phyloP scores from a whole-genome alignment of 2,329 filamentous ascomycete species.

The Alternaria brassicicola region DNA sequence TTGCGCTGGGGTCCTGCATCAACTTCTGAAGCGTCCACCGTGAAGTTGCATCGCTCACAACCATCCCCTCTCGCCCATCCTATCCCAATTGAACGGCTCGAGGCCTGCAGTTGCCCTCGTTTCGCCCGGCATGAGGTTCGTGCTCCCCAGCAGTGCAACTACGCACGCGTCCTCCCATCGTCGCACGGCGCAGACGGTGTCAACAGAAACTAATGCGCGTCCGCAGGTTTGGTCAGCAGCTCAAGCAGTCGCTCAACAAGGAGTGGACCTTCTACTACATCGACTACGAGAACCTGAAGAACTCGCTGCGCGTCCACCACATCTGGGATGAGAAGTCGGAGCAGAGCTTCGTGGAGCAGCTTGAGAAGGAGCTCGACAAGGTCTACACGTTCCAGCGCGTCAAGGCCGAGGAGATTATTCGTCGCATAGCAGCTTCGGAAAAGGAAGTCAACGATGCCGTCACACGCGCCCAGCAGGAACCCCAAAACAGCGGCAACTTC shows the following conservation, averaged over 20 bases:
- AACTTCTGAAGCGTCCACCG: slow-evolving; percentile 8
- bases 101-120: slow-evolving; percentile 14
- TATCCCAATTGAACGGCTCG: not conserved
- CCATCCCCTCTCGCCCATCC: slow-evolving; percentile 3
- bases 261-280: slow-evolving; percentile 99
- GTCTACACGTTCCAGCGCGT: slow-evolving; percentile 97
- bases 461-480: slow-evolving; percentile 55
- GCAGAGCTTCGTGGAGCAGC: slow-evolving; percentile 80
- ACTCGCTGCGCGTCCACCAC: slow-evolving; percentile 76
- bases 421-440: slow-evolving; percentile 86
- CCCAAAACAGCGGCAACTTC: slow-evolving; percentile 57
- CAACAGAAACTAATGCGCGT: slow-evolving; percentile 35
- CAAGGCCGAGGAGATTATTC: slow-evolving; percentile 93
- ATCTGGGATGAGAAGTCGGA: slow-evolving; percentile 93
- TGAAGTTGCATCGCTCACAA: slow-evolving; percentile 12
- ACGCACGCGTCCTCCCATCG: slow-evolving; percentile 19
- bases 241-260: slow-evolving; percentile 92
- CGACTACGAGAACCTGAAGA: slow-evolving; percentile 92
- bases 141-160: slow-evolving; percentile 9
- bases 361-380: slow-evolving; percentile 94
- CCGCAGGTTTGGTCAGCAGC: slow-evolving; percentile 87
- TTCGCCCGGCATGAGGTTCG: slow-evolving; percentile 31
- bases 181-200: slow-evolving; percentile 23
- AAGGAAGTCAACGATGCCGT: slow-evolving; percentile 90
- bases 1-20: slow-evolving; percentile 11